Base-by-base conservation (phyloP, 2,329 filamentous ascomycete species). In the Trichoderma polysporum region DNA sequence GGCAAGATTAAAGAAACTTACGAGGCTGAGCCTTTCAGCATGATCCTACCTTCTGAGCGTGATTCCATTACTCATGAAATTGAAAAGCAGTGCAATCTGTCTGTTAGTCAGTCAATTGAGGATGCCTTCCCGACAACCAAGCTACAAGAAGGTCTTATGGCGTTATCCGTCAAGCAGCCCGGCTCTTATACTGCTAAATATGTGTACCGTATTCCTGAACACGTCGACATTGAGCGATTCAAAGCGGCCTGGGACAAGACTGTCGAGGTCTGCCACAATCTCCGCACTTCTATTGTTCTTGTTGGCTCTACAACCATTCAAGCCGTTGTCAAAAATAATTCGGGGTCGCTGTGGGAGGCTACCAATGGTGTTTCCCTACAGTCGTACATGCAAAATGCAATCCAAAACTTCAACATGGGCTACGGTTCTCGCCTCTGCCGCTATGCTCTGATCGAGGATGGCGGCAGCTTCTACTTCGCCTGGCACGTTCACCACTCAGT, bases 341-440 rank as follows among this genome's bases (percentile, higher is more conserved):
- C 17, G 17, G 29, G 33, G 22, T 35, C 27, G 1, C 8, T 53
- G n/a, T 66, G 64, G 64, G 56, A 61, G 27, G 22, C 47, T 12
- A 37, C 64, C 10, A 8, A n/a, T 0, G 35, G 19, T 31, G 29
- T 66, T 2, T 60, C 54, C 3, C 22, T 66, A 4, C 56, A 45
- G 6, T 66, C 57, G 0, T 66, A 61, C 19, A 62, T 66, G 45
- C 33, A 63, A 25, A 54, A 52, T 15, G 58, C 49, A 6, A 45
- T 52, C 15, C 41, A 27, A 9, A 4, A 17, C 4, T 63, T 64
- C 31, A 31, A 56, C 6, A 69, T 70, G 67, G 65, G 53, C 4
- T 67, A 70, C 25, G 67, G 69, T 12, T 68, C 69, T 39, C 69
- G 59, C 0, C 64, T 70, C n/a, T 65, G 65, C 56, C 63, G 69